These are phyloP conservation scores for Diatrype stigma DNA, from an alignment of 2,329 filamentous ascomycete genomes.

Conservation along the genomic window DNA sequence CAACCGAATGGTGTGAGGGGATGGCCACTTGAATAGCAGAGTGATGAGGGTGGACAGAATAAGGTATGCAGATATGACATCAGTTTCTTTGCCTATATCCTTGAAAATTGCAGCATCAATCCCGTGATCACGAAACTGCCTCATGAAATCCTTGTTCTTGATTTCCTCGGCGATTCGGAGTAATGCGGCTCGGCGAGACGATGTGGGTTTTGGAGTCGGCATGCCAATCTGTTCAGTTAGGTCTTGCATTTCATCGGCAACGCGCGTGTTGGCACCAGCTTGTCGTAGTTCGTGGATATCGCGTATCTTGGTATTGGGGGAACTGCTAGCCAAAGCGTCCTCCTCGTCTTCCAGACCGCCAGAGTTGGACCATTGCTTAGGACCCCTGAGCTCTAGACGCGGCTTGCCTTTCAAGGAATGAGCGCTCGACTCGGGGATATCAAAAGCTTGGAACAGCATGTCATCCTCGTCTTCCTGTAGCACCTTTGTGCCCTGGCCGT, in stretches of 20 bases:
- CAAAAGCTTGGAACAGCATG: constrained; percentile 23
- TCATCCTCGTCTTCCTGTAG: constrained; percentile 30
- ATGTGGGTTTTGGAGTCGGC: constrained; percentile 42
- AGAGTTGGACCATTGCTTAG: constrained; percentile 17
- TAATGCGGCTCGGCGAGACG: constrained; percentile 54
- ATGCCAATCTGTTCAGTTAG: constrained; percentile 56
- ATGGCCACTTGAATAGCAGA: constrained; percentile 57
- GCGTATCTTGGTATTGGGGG: constrained; percentile 48
- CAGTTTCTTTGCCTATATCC: constrained; percentile 54
- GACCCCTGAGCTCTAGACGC: constrained; percentile 25
- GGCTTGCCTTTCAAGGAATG: constrained; percentile 21
- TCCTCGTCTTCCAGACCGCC: constrained; percentile 32
- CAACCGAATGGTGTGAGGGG: constrained; percentile 55
- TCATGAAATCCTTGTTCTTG: constrained; percentile 58
- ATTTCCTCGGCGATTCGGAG: constrained; percentile 58
- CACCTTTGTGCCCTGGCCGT: constrained; percentile 26
- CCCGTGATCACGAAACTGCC: constrained; percentile 70
- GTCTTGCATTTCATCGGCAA: constrained; percentile 63
- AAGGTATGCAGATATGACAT: constrained; percentile 59
- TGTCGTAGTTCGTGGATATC: constrained; percentile 64
- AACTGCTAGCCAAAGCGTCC: constrained; percentile 37
- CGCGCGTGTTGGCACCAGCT: constrained; percentile 62
- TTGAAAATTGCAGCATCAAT: constrained; percentile 66
- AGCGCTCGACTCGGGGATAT: constrained; percentile 19
- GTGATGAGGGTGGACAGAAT: constrained; percentile 60